Conservation (phyloP, 495 filamentous ascomycete species). For the Hypoxylon crocopeplum region DNA sequence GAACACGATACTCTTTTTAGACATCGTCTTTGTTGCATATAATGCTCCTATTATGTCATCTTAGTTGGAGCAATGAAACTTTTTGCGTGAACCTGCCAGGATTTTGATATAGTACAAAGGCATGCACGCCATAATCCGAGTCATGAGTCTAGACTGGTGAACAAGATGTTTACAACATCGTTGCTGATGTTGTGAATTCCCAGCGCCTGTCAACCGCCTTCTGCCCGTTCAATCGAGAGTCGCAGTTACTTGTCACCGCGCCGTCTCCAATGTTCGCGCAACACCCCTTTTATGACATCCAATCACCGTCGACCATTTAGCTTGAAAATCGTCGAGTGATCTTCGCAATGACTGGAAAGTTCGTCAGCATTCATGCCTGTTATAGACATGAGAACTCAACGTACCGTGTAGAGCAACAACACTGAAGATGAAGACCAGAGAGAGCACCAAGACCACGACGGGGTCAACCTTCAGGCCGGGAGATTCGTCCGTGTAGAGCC, state of each 20-base stretch:
- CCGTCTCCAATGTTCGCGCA: slow-evolving; percentile 18
- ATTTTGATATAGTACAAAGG: slow-evolving; percentile 35
- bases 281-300: slow-evolving; percentile 3
- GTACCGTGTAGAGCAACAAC: slow-evolving; percentile 96
- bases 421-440: slow-evolving; percentile 96
- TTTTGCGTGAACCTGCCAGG: slow-evolving; percentile 26
- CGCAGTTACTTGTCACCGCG: slow-evolving; percentile 31
- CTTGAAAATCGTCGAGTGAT: slow-evolving; percentile 88
- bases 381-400: slow-evolving; percentile 60
- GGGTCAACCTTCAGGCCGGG: slow-evolving; percentile 97
- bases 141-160: slow-evolving; percentile 5
- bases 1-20: neutral
- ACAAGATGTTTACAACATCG: slow-evolving; percentile 7
- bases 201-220: neutral
- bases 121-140: slow-evolving; percentile 12
- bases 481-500: slow-evolving; percentile 97
- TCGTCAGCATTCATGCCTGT: slow-evolving; percentile 24
- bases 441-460: slow-evolving; percentile 92
- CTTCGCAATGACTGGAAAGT: slow-evolving; percentile 86
- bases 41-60: slow-evolving; percentile 20
- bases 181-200: slow-evolving; percentile 17
- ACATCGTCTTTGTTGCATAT: neutral
- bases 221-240: slow-evolving; percentile 18
- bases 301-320: slow-evolving; percentile 42
- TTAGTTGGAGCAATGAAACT: slow-evolving; percentile 16